phyloP scores from a whole-genome alignment of 108 stramenopile species.

The Cyclotella baltica region DNA sequence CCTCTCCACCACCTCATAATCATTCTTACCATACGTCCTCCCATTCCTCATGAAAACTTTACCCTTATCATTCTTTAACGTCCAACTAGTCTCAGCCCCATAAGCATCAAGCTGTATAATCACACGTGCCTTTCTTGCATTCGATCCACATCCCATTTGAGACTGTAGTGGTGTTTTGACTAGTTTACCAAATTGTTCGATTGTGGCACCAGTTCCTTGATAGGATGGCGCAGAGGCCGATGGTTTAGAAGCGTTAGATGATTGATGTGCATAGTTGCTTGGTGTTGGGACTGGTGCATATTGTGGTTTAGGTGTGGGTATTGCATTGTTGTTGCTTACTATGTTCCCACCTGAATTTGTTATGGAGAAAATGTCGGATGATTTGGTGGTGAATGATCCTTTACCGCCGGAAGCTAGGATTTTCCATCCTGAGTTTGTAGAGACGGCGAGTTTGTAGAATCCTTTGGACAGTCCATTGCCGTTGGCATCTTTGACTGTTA shows the following conservation, averaged over 20 bases:
- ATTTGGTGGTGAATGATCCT: neutral
- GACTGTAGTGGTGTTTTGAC: neutral
- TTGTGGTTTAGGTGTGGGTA: neutral
- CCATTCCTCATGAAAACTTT: neutral
- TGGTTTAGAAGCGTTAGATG: slow-evolving; percentile 7
- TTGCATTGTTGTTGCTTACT: neutral
- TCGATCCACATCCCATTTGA: slow-evolving; percentile 15
- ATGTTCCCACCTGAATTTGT: neutral
- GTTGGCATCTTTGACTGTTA: slow-evolving; percentile 9
- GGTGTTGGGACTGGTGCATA: slow-evolving; percentile 7
- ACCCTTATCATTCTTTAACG: neutral
- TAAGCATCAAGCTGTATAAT: slow-evolving; percentile 8
- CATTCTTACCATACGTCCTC: slow-evolving; percentile 2
- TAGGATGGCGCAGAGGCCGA: neutral
- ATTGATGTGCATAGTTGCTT: slow-evolving; percentile 13
- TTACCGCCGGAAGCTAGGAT: neutral
- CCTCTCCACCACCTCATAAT: slow-evolving; percentile 7
- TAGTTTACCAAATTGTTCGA: slow-evolving; percentile 8
- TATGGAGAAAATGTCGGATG: neutral
- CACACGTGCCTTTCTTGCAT: slow-evolving; percentile 8
- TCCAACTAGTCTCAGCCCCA: slow-evolving; percentile 15
- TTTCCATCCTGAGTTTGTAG: neutral
- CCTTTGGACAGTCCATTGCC: slow-evolving; percentile 8
- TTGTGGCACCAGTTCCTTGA: slow-evolving; percentile 10
- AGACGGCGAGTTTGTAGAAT: neutral